These are phyloP conservation scores for Podospora didyma DNA, from an alignment of 495 filamentous ascomycete species.

Conservation along the genomic window DNA sequence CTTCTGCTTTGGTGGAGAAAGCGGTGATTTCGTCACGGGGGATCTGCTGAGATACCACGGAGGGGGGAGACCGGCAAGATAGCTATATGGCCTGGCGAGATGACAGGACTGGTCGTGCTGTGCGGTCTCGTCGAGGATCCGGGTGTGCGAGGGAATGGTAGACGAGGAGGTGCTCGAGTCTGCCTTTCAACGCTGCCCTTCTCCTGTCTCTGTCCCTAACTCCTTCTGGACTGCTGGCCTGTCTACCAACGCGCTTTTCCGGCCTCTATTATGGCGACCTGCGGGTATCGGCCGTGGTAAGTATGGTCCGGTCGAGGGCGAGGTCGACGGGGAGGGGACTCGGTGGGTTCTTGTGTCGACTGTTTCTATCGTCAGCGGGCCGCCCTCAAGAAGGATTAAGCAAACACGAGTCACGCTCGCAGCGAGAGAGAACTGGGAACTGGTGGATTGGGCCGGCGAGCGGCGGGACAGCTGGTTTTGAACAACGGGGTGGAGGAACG, in stretches of 20 bases:
- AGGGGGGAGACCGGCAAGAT: too few species aligned
- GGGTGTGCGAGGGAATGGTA: background rate
- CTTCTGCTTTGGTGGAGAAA: background rate
- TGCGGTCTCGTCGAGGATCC: slow-evolving; percentile 1
- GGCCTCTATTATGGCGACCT: slow-evolving; percentile 8
- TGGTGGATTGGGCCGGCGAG: slow-evolving; percentile 16
- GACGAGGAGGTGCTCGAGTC: background rate
- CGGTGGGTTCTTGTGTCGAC: slow-evolving; percentile 15
- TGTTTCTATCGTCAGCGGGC: slow-evolving; percentile 26
- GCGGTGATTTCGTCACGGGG: background rate
- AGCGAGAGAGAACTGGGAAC: slow-evolving; percentile 14
- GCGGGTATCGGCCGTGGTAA: background rate
- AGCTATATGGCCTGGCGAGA: background rate
- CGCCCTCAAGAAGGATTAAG: slow-evolving; percentile 13
- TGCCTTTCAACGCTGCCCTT: background rate
- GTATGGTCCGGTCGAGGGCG: slow-evolving; percentile 3
- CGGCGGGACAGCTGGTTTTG: slow-evolving; percentile 22
- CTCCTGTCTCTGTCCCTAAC: background rate
- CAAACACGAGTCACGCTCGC: slow-evolving; percentile 18
- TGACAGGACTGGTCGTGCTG: background rate
- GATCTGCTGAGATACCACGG: too few species aligned
- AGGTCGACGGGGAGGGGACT: slow-evolving; percentile 13
- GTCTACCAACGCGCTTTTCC: background rate
- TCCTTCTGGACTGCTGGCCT: background rate
- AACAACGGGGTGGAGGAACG: slow-evolving; percentile 19